Base-by-base conservation (phyloP, 2,329 filamentous ascomycete genomes). In the Thielaviopsis populi region DNA sequence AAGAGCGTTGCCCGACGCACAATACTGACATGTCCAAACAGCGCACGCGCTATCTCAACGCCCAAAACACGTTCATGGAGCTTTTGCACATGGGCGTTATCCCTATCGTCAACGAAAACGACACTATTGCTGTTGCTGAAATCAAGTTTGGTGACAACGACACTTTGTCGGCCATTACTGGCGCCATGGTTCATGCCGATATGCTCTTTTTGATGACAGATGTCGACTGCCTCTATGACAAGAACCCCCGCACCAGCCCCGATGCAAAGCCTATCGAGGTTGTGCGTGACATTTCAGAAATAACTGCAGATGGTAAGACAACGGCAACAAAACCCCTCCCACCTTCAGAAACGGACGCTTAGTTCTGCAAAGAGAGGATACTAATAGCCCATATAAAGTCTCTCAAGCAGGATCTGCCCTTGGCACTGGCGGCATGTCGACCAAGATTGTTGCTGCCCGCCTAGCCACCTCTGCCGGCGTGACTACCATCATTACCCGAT, bases 81-180 rank as follows among this genome's bases (percentile, higher is more conserved):
- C 80, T 97, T 58, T 78, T 99, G 19, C 86, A 91, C 70, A 94
- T 96, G 87, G 91, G 91, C 1, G 92, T 97, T 30, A 95, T 99
- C 67, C 94, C 94, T 10, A 96, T 99, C 70, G 94, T 99, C 68
- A 99, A 99, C 71, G 94, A 99, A 76, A 99, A 99, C 74, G 94
- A 99, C 74, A 99, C 94, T 2, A 78, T 99, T 63, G 90, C 91
- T 27, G 94, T 99, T 68, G 89, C 92, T 54, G 94, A 99, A 80
- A 99, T 99, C 77, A 97, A 97, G 78, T 99, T 99, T 72, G 94
- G 94, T 69, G 94, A 99, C 78, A 99, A 99, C 70, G 94, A 99
- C 74, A 99, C 94, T 1, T 79, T 99, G 58, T 96, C 91, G 13
- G 94, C 94, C 65, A 96, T 99, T 69, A 96, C 94, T 0, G 90